Percentiles rank a stretch among this genome's conserved stretches.
phyloP scores from a whole-genome alignment of 1,139 yeast genomes.

The Suhomyces bokatorum region DNA sequence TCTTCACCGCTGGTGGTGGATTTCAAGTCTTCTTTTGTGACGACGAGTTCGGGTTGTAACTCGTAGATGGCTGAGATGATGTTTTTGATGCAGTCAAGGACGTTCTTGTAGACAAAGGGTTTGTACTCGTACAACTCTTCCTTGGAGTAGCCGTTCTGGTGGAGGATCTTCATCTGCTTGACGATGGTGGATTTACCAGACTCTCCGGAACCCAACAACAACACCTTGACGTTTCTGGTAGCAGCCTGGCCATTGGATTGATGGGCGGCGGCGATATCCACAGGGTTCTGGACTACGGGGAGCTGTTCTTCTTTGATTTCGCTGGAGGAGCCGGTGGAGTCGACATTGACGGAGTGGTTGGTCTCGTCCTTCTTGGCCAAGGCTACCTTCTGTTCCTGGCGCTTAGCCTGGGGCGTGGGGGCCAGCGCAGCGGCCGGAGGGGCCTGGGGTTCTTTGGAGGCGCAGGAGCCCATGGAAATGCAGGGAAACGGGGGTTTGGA shows the following conservation, averaged over 20 bases:
- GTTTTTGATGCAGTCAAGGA: slow-evolving; percentile 65
- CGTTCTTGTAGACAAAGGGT: slow-evolving; percentile 68
- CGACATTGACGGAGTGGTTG: slow-evolving; percentile 4
- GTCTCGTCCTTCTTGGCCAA: slow-evolving; percentile 16
- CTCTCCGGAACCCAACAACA: slow-evolving; percentile 76
- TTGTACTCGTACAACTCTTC: slow-evolving; percentile 66
- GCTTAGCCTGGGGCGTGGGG: slow-evolving; percentile 13
- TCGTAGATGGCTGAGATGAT: slow-evolving; percentile 58
- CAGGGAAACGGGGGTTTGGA: not conserved
- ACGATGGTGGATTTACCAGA: slow-evolving; percentile 77
- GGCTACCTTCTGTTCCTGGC: slow-evolving; percentile 15
- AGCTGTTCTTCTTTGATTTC: slow-evolving; percentile 10
- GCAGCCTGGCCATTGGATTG: slow-evolving; percentile 5
- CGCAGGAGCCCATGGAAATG: slow-evolving; percentile 30
- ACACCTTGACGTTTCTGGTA: slow-evolving; percentile 55
- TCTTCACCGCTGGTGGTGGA: slow-evolving; percentile 15
- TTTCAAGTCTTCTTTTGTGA: slow-evolving; percentile 22
- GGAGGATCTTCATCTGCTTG: slow-evolving; percentile 73
- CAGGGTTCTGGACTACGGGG: slow-evolving; percentile 10
- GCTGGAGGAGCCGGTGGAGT: slow-evolving; percentile 24
- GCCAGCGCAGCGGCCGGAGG: slow-evolving; percentile 5
- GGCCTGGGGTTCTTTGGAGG: slow-evolving; percentile 26
- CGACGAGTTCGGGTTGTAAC: slow-evolving; percentile 49
- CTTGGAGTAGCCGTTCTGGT: slow-evolving; percentile 65
- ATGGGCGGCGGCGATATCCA: slow-evolving; percentile 12